Evolutionary conservation across 306 rosid species (phyloP).

Genomic region (Sicyos edulis): DNA sequence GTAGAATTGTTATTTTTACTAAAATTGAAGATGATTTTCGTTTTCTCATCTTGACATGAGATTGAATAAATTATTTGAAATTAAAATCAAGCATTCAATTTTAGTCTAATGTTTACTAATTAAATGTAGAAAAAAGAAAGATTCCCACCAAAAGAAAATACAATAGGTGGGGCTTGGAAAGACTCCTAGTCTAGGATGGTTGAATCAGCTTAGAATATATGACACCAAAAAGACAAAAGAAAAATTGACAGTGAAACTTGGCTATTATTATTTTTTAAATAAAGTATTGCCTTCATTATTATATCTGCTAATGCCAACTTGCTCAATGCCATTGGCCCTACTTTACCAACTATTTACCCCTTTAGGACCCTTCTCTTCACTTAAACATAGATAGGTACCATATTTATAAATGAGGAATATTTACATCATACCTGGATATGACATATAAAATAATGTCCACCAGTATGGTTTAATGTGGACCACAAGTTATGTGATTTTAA

Average conservation of each 20-base stretch:
- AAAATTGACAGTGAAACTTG: background rate
- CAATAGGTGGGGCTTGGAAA: background rate
- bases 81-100: background rate
- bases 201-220: background rate
- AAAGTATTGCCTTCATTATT: background rate
- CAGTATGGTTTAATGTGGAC: too few species aligned
- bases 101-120: too few species aligned
- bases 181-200: slow-evolving; percentile 7
- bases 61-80: background rate
- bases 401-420: too few species aligned
- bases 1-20: background rate
- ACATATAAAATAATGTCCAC: too few species aligned
- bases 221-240: background rate
- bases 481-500: too few species aligned
- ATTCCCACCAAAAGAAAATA: background rate
- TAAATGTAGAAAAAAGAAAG: too few species aligned
- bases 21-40: background rate
- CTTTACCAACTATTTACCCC: background rate
- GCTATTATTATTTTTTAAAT: background rate
- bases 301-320: background rate
- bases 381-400: too few species aligned
- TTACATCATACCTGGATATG: too few species aligned
- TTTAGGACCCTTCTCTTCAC: background rate
- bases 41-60: too few species aligned
- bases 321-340: background rate